phyloP scores from a whole-genome alignment of 2,329 filamentous ascomycete species.

The Arthroderma sp. region DNA sequence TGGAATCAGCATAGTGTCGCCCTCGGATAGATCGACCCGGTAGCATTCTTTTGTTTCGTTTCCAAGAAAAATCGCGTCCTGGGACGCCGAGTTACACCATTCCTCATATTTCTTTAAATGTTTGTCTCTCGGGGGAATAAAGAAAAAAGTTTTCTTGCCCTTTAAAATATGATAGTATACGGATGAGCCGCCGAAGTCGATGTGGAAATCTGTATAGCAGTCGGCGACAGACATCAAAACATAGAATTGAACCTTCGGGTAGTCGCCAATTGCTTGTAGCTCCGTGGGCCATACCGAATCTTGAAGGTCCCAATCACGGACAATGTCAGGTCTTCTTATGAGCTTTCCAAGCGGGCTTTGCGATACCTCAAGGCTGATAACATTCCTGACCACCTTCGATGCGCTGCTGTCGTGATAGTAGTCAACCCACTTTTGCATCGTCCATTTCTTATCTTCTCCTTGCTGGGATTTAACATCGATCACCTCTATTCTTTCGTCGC shows the following conservation, averaged over 20 bases:
- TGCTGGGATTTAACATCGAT: slow-evolving; percentile 59
- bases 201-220: slow-evolving; percentile 59
- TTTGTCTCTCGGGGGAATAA: slow-evolving; percentile 55
- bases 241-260: slow-evolving; percentile 54
- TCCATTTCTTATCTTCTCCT: slow-evolving; percentile 51
- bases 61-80: slow-evolving; percentile 53
- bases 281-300: slow-evolving; percentile 40
- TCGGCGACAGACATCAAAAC: slow-evolving; percentile 59
- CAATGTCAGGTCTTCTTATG: slow-evolving; percentile 50
- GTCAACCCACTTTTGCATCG: slow-evolving; percentile 52
- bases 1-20: slow-evolving; percentile 58
- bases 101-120: slow-evolving; percentile 58
- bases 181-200: slow-evolving; percentile 58
- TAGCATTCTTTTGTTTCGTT: slow-evolving; percentile 54
- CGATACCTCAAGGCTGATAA: slow-evolving; percentile 57
- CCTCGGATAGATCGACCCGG: slow-evolving; percentile 50
- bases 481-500: slow-evolving; percentile 49
- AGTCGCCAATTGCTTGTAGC: slow-evolving; percentile 41
- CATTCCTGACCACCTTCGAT: slow-evolving; percentile 51
- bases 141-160: slow-evolving; percentile 58
- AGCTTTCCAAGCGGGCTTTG: slow-evolving; percentile 48
- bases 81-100: slow-evolving; percentile 54
- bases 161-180: slow-evolving; percentile 59
- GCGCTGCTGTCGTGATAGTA: slow-evolving; percentile 51
- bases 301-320: slow-evolving; percentile 47